Evolutionary conservation across 225 moss, liverwort and hornwort species (phyloP).

Genomic region (Lunularia cruciata): DNA sequence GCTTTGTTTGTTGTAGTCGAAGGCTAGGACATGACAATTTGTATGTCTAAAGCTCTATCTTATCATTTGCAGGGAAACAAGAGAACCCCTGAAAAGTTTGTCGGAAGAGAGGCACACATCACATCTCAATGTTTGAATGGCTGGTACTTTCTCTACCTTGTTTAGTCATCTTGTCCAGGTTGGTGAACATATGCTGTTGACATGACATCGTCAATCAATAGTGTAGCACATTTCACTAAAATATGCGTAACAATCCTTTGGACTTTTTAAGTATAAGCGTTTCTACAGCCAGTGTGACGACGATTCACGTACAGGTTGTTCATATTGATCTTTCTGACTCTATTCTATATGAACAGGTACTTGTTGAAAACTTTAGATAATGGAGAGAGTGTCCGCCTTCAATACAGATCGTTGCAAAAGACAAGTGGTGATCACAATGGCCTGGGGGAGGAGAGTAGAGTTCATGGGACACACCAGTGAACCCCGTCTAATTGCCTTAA

Average conservation of each 20-base stretch:
- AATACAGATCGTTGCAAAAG: slow-evolving; percentile 86
- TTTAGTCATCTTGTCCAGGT: neutral
- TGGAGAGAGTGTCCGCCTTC: slow-evolving; percentile 94
- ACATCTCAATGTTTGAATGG: slow-evolving; percentile 92
- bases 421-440: slow-evolving; percentile 62
- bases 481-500: slow-evolving; percentile 4
- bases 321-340: too few relatives aligned
- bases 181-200: neutral
- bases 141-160: slow-evolving; percentile 54
- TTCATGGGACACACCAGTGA: slow-evolving; percentile 56
- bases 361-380: slow-evolving; percentile 85
- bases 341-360: slow-evolving; percentile 53
- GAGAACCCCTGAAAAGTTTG: slow-evolving; percentile 95
- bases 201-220: neutral
- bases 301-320: too few relatives aligned
- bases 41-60: neutral
- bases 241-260: neutral
- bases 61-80: slow-evolving; percentile 71
- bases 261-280: too few relatives aligned
- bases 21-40: neutral
- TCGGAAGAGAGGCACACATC: slow-evolving; percentile 87
- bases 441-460: slow-evolving; percentile 52
- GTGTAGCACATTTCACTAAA: neutral
- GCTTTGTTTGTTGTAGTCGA: neutral
- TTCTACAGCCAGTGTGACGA: too few relatives aligned